Conservation (phyloP, 2,329 filamentous ascomycete genomes). For the Xylogone sp. region DNA sequence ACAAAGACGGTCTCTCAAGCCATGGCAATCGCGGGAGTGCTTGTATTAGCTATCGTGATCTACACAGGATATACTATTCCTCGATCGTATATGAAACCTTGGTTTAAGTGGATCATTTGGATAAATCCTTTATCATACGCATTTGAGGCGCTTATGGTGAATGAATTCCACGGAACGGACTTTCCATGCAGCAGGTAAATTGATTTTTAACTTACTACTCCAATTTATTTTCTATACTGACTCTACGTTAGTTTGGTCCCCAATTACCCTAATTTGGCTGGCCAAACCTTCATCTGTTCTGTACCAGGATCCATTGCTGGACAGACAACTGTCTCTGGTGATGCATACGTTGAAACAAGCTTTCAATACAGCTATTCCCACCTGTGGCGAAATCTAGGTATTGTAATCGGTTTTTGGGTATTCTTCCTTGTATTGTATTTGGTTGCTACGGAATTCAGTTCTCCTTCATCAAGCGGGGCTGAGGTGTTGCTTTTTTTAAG, state of each 20-base stretch:
- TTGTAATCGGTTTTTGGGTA: constrained; percentile 58
- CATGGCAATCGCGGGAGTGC: constrained; percentile 52
- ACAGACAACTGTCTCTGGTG: constrained; percentile 46
- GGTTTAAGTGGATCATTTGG: constrained; percentile 81
- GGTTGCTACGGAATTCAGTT: constrained; percentile 52
- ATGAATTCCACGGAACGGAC: constrained; percentile 57
- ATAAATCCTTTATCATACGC: constrained; percentile 69
- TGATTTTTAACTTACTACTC: background rate
- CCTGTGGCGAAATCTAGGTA: constrained; percentile 67
- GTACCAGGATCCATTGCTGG: constrained; percentile 53
- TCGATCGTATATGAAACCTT: constrained; percentile 61
- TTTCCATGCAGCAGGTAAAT: background rate
- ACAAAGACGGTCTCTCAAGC: constrained; percentile 65
- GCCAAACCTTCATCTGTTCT: constrained; percentile 49
- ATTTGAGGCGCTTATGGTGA: constrained; percentile 76
- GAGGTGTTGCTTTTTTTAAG: constrained; percentile 59
- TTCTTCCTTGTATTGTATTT: constrained; percentile 61
- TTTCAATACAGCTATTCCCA: constrained; percentile 55
- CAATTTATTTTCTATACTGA: background rate
- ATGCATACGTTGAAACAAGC: constrained; percentile 48
- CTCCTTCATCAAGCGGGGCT: constrained; percentile 60
- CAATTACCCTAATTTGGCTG: constrained; percentile 5
- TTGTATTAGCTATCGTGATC: constrained; percentile 25
- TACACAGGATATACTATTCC: constrained; percentile 35
- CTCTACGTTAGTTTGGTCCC: constrained; percentile 9